phyloP scores from a whole-genome alignment of 2,329 filamentous ascomycete species.

The Pseudogymnoascus pannorum region DNA sequence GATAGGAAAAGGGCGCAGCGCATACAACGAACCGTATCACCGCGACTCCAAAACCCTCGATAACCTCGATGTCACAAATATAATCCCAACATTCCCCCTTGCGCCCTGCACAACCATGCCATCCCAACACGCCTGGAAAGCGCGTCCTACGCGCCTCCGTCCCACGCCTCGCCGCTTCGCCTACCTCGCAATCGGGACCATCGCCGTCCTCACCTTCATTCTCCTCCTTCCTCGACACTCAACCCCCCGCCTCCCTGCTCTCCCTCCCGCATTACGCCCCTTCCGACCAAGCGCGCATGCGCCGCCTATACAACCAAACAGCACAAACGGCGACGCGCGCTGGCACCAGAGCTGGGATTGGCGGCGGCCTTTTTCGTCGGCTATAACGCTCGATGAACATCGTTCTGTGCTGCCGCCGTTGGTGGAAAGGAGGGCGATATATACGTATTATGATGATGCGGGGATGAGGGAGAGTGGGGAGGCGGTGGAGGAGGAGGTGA shows the following conservation, averaged over 20 bases:
- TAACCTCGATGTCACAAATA: not conserved
- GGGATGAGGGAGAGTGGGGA: constrained; percentile 54
- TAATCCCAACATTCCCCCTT: not conserved
- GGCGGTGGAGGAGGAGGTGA: constrained; percentile 60
- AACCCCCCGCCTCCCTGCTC: not conserved
- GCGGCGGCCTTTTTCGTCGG: constrained; percentile 81
- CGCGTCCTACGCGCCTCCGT: not conserved
- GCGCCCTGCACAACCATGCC: not conserved
- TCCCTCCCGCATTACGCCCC: constrained; percentile 30
- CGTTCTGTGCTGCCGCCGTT: constrained; percentile 77
- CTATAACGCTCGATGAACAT: constrained; percentile 72
- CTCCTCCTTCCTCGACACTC: not conserved
- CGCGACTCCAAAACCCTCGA: not conserved
- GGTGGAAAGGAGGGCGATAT: constrained; percentile 62
- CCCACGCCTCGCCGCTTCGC: not conserved
- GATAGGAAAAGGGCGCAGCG: not conserved
- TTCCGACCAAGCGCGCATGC: constrained; percentile 65
- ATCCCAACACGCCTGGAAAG: not conserved
- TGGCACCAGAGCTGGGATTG: constrained; percentile 91
- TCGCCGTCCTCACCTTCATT: not conserved
- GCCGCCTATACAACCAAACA: constrained; percentile 68
- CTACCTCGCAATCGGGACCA: not conserved
- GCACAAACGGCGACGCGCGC: constrained; percentile 66
- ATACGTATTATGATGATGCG: constrained; percentile 87
- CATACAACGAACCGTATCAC: not conserved